Conservation (phyloP, 257 asterid species). For the Catharanthus roseus region DNA sequence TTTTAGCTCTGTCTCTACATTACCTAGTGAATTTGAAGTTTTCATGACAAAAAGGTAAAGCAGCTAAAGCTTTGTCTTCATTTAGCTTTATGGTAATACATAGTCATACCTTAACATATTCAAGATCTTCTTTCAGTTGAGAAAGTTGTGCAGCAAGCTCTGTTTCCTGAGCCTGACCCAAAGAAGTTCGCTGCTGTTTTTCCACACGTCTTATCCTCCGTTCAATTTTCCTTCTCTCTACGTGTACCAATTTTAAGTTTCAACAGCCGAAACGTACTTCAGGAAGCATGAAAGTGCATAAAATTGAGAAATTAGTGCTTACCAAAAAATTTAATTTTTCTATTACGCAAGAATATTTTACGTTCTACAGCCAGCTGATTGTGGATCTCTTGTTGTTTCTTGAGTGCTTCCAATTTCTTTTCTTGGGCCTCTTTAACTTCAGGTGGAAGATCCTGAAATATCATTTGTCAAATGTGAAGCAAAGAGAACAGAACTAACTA, state of each 20-base stretch:
- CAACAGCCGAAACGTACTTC: background rate
- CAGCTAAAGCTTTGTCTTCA: background rate
- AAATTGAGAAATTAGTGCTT: constrained; percentile 15
- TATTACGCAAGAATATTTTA: constrained; percentile 58
- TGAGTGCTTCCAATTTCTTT: constrained; percentile 78
- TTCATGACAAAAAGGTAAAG: background rate
- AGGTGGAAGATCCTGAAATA: constrained; percentile 63
- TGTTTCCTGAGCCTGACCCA: constrained; percentile 57
- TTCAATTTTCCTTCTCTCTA: constrained; percentile 93
- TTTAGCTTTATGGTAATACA: background rate
- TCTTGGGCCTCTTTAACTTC: constrained; percentile 68
- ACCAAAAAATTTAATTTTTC: constrained; percentile 84
- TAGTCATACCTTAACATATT: constrained; percentile 66
- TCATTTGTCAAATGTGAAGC: background rate
- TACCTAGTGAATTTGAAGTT: background rate
- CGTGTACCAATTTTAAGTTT: constrained; percentile 14
- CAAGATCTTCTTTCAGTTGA: constrained; percentile 85
- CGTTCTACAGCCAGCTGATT: constrained; percentile 72
- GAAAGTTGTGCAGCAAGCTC: constrained; percentile 64
- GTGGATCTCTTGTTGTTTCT: constrained; percentile 75
- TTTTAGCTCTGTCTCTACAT: background rate
- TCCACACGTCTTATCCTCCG: constrained; percentile 74
- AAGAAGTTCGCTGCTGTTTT: constrained; percentile 71
- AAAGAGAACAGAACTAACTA: background rate
- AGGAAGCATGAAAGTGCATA: background rate